phyloP scores from a whole-genome alignment of 2,329 filamentous ascomycete species.

The Aspergillus novoparasiticus region DNA sequence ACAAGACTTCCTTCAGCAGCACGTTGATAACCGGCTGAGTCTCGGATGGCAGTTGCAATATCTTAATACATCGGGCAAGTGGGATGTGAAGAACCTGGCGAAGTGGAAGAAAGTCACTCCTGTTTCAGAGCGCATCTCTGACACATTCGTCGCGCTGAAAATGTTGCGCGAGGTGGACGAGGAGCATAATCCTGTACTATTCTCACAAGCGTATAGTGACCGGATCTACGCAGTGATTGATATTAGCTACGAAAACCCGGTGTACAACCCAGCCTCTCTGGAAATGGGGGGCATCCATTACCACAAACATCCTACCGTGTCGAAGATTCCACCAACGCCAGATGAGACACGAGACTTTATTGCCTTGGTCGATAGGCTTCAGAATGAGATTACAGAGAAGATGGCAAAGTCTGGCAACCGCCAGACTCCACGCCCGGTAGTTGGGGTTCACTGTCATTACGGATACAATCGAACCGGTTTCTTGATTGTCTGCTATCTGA shows the following conservation, averaged over 20 bases:
- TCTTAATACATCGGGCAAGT: conserved; percentile 87
- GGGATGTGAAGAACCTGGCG: conserved; percentile 93
- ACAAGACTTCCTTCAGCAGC: conserved; percentile 74
- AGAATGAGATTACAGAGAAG: conserved; percentile 55
- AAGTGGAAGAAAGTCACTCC: conserved; percentile 85
- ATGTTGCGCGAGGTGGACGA: conserved; percentile 89
- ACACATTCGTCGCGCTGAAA: conserved; percentile 86
- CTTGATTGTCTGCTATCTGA: conserved; percentile 86
- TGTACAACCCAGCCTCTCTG: conserved; percentile 77
- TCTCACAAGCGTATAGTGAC: conserved; percentile 68
- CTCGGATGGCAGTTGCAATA: conserved; percentile 91
- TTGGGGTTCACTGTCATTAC: conserved; percentile 93
- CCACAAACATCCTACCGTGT: conserved; percentile 88
- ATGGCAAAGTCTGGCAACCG: conserved; percentile 48
- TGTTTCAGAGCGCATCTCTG: conserved; percentile 76
- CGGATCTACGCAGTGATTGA: conserved; percentile 79
- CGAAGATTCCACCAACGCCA: conserved; percentile 76
- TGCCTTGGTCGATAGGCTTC: conserved; percentile 60
- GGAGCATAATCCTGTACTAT: conserved; percentile 72
- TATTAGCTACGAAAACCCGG: conserved; percentile 86
- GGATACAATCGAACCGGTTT: conserved; percentile 95
- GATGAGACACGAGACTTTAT: conserved; percentile 65
- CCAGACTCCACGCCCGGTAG: conserved; percentile 46
- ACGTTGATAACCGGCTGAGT: conserved; percentile 76
- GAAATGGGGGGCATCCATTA: conserved; percentile 69